Evolutionary conservation across 1,284 basidiomycete species (phyloP).

Genomic region (Microbotryomycetes sp.): DNA sequence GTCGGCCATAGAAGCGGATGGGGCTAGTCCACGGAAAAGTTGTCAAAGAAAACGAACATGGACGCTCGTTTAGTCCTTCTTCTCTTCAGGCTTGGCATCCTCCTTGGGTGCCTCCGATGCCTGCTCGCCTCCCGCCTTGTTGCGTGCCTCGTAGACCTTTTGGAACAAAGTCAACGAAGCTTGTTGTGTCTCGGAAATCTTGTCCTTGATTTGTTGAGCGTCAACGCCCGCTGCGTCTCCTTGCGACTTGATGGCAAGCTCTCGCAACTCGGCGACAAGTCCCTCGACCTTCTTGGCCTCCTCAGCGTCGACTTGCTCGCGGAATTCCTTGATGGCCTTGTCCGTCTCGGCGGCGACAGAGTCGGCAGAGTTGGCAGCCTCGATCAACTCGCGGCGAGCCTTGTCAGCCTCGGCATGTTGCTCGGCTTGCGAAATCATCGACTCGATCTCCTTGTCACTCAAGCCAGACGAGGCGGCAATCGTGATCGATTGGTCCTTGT

Average conservation of each 20-base stretch:
- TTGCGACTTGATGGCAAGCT: slow-evolving; percentile 86
- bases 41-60: too few species aligned
- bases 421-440: slow-evolving; percentile 93
- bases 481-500: slow-evolving; percentile 87
- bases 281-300: slow-evolving; percentile 91
- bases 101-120: background rate
- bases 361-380: slow-evolving; percentile 96
- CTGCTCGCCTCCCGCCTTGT: background rate
- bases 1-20: too few species aligned
- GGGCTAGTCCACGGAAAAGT: too few species aligned
- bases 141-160: slow-evolving; percentile 51
- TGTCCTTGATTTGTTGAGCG: slow-evolving; percentile 79
- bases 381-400: slow-evolving; percentile 71
- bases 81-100: background rate
- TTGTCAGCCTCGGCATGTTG: slow-evolving; percentile 77
- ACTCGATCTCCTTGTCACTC: slow-evolving; percentile 92
- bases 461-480: slow-evolving; percentile 96
- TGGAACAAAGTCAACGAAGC: slow-evolving; percentile 96
- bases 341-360: slow-evolving; percentile 91
- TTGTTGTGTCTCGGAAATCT: slow-evolving; percentile 92
- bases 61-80: background rate
- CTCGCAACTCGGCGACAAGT: slow-evolving; percentile 79
- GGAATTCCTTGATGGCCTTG: slow-evolving; percentile 96
- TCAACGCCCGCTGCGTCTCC: slow-evolving; percentile 71
- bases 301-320: slow-evolving; percentile 83